Conservation (phyloP, 148 eudicot genomes). For the Rhododendron mucronatum region DNA sequence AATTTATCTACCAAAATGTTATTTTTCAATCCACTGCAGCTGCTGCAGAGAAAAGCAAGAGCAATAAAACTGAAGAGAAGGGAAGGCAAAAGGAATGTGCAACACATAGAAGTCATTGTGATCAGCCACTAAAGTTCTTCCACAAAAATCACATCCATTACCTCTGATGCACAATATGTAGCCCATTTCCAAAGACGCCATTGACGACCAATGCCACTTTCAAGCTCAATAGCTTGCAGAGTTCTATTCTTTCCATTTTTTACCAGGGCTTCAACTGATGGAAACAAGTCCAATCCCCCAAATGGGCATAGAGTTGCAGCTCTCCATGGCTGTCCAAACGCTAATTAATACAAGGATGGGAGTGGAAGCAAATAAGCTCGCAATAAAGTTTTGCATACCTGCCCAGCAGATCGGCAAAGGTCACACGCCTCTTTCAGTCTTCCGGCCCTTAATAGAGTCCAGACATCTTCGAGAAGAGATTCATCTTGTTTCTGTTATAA, state of each 20-base stretch:
- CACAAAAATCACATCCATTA: slow-evolving; percentile 12
- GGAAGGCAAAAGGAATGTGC: neutral
- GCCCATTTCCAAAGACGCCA: slow-evolving; percentile 99
- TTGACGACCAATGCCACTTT: slow-evolving; percentile 82
- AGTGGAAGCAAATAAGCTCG: slow-evolving; percentile 7
- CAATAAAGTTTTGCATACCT: slow-evolving; percentile 41
- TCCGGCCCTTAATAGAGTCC: slow-evolving; percentile 88
- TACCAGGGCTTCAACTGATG: slow-evolving; percentile 63
- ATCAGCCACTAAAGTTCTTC: neutral
- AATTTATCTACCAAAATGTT: neutral
- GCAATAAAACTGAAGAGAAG: neutral
- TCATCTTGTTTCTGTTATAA: slow-evolving; percentile 84
- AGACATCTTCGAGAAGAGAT: slow-evolving; percentile 88
- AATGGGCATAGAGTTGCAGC: slow-evolving; percentile 78
- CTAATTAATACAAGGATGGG: slow-evolving; percentile 14
- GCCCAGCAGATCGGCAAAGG: slow-evolving; percentile 96
- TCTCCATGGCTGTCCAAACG: slow-evolving; percentile 79
- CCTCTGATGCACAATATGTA: slow-evolving; percentile 89
- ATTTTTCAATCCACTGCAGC: neutral
- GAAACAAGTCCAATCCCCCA: slow-evolving; percentile 68
- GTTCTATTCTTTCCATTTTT: slow-evolving; percentile 84
- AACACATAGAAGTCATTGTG: neutral
- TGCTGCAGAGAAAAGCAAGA: neutral
- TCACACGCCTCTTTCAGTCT: slow-evolving; percentile 88
- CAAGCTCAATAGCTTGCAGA: slow-evolving; percentile 86